Conservation (phyloP, 768 basidiomycete species). For the Cyathus striatus region DNA sequence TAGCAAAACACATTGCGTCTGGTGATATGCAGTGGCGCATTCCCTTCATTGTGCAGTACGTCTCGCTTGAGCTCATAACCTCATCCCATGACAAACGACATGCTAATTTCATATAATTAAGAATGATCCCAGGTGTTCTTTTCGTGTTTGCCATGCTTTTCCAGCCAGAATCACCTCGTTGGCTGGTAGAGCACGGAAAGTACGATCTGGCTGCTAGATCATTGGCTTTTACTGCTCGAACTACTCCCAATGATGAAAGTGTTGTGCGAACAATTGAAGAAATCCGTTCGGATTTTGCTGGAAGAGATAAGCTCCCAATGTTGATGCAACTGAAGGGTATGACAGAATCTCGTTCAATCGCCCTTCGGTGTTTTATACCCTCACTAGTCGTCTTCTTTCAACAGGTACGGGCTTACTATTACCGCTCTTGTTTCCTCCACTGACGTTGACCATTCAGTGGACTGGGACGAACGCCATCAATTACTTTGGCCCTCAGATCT, state of each 20-base stretch:
- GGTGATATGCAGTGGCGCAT: conserved; percentile 48
- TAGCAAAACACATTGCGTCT: conserved; percentile 25
- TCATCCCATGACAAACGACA: not conserved
- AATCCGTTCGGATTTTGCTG: conserved; percentile 42
- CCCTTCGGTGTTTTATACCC: conserved; percentile 39
- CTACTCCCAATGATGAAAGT: conserved; percentile 21
- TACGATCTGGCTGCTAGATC: conserved; percentile 35
- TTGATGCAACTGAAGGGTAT: conserved; percentile 33
- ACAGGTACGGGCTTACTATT: conserved; percentile 15
- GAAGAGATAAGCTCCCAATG: conserved; percentile 29
- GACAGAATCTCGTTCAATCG: conserved; percentile 37
- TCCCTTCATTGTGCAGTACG: conserved; percentile 43
- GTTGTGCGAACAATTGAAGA: conserved; percentile 35
- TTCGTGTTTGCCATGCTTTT: conserved; percentile 41
- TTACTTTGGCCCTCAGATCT: conserved; percentile 50
- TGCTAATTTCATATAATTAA: conserved; percentile 2
- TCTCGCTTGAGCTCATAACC: not conserved
- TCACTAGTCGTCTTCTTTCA: conserved; percentile 43
- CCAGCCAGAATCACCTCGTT: conserved; percentile 55
- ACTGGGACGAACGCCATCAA: conserved; percentile 53
- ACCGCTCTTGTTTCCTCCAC: too few species aligned
- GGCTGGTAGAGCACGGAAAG: conserved; percentile 42
- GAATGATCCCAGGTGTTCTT: conserved; percentile 44
- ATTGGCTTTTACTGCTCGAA: conserved; percentile 30
- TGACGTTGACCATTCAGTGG: too few species aligned